Percentiles rank a stretch among this genome's conserved stretches.
These are phyloP conservation scores for Colletotrichum godetiae DNA, from an alignment of 2,329 filamentous ascomycete genomes.

Conservation along the genomic window DNA sequence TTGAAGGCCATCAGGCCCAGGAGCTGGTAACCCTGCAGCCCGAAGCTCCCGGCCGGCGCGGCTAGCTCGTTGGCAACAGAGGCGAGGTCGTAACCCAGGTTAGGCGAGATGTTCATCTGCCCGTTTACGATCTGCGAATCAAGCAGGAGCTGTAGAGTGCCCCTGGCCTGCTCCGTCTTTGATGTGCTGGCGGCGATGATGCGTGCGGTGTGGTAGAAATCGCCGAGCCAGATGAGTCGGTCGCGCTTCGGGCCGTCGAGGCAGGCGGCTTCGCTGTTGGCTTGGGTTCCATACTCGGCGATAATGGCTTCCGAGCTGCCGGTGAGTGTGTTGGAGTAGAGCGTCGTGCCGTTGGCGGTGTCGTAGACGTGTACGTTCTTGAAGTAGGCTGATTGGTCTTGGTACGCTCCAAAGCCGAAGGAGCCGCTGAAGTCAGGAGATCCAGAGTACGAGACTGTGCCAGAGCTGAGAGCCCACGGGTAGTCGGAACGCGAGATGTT, in stretches of 20 bases:
- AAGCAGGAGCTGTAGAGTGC: constrained; percentile 46
- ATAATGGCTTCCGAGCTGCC: constrained; percentile 42
- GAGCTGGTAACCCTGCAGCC: constrained; percentile 38
- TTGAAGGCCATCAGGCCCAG: constrained; percentile 35
- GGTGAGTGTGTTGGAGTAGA: constrained; percentile 45
- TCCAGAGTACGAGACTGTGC: background rate
- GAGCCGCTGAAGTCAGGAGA: constrained; percentile 39
- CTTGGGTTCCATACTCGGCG: constrained; percentile 49
- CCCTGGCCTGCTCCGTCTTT: constrained; percentile 47
- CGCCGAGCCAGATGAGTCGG: constrained; percentile 70
- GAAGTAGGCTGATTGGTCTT: constrained; percentile 51
- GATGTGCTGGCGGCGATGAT: constrained; percentile 49
- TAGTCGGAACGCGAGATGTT: constrained; percentile 32
- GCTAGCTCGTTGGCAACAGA: constrained; percentile 1
- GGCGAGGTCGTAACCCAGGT: constrained; percentile 33
- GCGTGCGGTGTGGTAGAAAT: constrained; percentile 56
- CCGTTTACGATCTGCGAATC: constrained; percentile 33
- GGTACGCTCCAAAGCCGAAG: constrained; percentile 54
- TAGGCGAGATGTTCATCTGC: constrained; percentile 27
- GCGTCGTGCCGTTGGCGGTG: constrained; percentile 41
- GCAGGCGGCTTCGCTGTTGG: constrained; percentile 44
- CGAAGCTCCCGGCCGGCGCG: background rate
- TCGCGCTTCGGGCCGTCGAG: constrained; percentile 69
- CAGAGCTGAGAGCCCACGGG: constrained; percentile 25
- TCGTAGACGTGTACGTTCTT: constrained; percentile 46